Evolutionary conservation across 805 yeast species (phyloP).

Genomic region (Candida alai): DNA sequence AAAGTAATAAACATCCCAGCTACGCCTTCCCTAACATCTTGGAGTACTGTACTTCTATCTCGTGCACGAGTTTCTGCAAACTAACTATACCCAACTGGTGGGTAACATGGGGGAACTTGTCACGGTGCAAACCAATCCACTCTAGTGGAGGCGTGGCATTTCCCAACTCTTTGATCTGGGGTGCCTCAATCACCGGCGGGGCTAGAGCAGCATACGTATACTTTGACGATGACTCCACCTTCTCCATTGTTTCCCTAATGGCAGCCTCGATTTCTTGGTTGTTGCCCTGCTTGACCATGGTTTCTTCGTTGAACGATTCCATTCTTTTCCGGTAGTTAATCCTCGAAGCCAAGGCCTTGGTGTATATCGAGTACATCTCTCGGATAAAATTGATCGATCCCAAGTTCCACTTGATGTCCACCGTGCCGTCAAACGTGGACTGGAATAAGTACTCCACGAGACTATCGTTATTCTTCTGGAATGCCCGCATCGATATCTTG

Average conservation of each 20-base stretch:
- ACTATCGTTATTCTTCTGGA: constrained; percentile 51
- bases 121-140: constrained; percentile 94
- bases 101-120: constrained; percentile 78
- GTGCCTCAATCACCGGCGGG: constrained; percentile 83
- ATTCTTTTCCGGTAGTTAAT: constrained; percentile 23
- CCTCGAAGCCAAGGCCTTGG: constrained; percentile 65
- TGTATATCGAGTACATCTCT: constrained; percentile 89
- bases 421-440: constrained; percentile 82
- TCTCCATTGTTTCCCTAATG: constrained; percentile 33
- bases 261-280: constrained; percentile 32
- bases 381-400: constrained; percentile 87
- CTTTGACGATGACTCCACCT: constrained; percentile 34
- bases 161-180: constrained; percentile 86
- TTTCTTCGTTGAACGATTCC: constrained; percentile 12
- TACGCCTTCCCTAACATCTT: constrained; percentile 45
- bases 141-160: constrained; percentile 97
- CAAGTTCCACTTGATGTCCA: constrained; percentile 89
- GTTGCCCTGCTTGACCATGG: constrained; percentile 14
- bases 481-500: constrained; percentile 69
- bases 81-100: constrained; percentile 76
- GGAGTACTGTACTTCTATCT: constrained; percentile 56
- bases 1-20: neutral
- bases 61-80: constrained; percentile 68
- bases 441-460: constrained; percentile 63
- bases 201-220: constrained; percentile 61